Evolutionary conservation across 2,329 filamentous ascomycete genomes (phyloP), one percentile per base, ranked within the genome.

Genomic region (Diplodia seriata): DNA sequence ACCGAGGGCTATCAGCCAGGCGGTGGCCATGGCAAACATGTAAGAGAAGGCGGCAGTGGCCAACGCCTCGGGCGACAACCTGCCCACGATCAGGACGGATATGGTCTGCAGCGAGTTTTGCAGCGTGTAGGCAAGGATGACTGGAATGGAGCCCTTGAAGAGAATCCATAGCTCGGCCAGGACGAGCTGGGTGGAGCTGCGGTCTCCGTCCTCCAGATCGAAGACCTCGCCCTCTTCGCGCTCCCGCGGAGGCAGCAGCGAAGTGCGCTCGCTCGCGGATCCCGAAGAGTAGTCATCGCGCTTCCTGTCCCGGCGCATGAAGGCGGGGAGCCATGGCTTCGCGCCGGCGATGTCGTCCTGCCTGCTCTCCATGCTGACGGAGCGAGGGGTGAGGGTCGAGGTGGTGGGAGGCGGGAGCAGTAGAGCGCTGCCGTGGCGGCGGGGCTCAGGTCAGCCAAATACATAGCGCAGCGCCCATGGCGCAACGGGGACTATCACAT

Each of bases 11-110:
- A 97, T 91, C 47, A 97, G 85, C 92, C 93, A 96, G 0, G 89
- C 93, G 0, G 92, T 93, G 26, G 91, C 89, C 91, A 94, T 93
- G 66, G 93, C 93, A 73, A 97, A 97, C 93, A 97, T 97, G 82
- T 95, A 94, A 1, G 91, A 91, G 74, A 97, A 97, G 0, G 93
- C 92, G 1, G 92, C 90, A 0, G 90, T 91, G 0, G 93, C 91
- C 7, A 97, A 81, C 1, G 92, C 89, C 77, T 95, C 90, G 0
- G 93, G 90, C 0, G 91, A 94, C 0, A 93, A 81, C 2, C 91
- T 88, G 11, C 93, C 93, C 3, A 92, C 92, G 47, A 97, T 89
- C 55, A 97, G 81, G 4, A 97, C 91, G 0, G 92, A 95, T 1
- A 91, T 76, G 0, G 93, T 96, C 76, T 97, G 93, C 0, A 97